A percentile compares a stretch with the other conserved stretches of the same genome.
These are phyloP conservation scores for Pulveroboletus ravenelii DNA, from an alignment of 768 basidiomycete genomes.

Conservation along the genomic window DNA sequence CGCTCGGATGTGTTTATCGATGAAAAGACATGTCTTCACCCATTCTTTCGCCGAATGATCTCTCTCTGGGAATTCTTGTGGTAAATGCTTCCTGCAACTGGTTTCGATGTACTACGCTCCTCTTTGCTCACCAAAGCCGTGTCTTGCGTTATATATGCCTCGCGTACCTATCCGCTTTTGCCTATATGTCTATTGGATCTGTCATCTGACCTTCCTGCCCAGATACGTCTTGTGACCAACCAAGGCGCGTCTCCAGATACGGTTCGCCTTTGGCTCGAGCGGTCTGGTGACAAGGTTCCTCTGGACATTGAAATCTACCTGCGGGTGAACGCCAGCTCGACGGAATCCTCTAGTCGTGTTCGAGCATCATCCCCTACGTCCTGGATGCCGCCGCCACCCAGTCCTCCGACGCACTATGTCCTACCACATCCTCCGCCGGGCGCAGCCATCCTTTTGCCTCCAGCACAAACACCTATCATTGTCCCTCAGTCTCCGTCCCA, in stretches of 20 bases:
- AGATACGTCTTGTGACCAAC: constrained; percentile 73
- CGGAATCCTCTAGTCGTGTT: constrained; percentile 18
- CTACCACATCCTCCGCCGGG: constrained; percentile 27
- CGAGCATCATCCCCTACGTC: constrained; percentile 29
- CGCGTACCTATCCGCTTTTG: constrained; percentile 1
- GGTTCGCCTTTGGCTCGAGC: constrained; percentile 78
- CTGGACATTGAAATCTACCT: constrained; percentile 80
- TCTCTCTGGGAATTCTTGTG: neutral
- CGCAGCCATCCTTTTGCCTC: constrained; percentile 30
- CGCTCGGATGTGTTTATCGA: constrained; percentile 15
- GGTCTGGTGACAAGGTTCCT: constrained; percentile 64
- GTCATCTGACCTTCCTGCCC: constrained; percentile 8
- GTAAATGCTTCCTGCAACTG: constrained; percentile 1
- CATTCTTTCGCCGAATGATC: neutral
- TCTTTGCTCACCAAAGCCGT: neutral
- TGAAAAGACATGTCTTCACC: constrained; percentile 11
- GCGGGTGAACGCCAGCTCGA: constrained; percentile 40
- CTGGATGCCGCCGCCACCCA: constrained; percentile 29
- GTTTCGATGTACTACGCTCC: neutral
- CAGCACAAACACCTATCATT: constrained; percentile 41
- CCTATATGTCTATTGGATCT: neutral
- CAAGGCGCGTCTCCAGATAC: constrained; percentile 71
- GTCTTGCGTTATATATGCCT: neutral
- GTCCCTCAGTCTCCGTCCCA: constrained; percentile 42
- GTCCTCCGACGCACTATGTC: constrained; percentile 39